A percentile compares a stretch with the other conserved stretches of the same genome.
Evolutionary conservation across 1,284 basidiomycete species (phyloP).

Genomic region (Moesziomyces sp.): DNA sequence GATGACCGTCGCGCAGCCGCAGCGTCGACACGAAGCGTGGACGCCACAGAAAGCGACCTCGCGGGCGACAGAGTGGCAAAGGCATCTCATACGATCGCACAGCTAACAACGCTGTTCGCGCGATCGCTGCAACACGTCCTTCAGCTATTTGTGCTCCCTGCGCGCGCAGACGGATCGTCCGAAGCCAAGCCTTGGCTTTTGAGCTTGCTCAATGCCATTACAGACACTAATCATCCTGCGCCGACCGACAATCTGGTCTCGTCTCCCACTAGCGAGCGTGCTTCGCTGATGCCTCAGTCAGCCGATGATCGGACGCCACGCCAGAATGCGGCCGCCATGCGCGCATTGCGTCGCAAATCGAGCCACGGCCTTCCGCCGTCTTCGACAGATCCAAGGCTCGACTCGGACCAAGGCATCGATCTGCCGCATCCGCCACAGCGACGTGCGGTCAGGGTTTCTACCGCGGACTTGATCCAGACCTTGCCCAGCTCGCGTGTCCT

Average conservation of each 20-base stretch:
- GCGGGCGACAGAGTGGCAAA: conserved; percentile 7
- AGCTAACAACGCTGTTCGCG: conserved; percentile 28
- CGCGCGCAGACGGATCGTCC: conserved; percentile 1
- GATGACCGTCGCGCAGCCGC: neutral
- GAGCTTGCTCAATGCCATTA: conserved; percentile 21
- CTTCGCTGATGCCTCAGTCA: conserved; percentile 6
- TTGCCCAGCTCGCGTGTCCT: conserved; percentile 39
- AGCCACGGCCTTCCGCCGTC: conserved; percentile 26
- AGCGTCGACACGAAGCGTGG: neutral
- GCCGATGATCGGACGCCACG: conserved; percentile 6
- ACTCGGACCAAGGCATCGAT: neutral
- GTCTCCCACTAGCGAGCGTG: conserved; percentile 23
- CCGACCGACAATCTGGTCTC: conserved; percentile 4
- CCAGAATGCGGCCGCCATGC: conserved; percentile 31
- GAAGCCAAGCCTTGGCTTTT: conserved; percentile 13
- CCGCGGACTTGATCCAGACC: conserved; percentile 21
- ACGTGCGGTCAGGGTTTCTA: conserved; percentile 25
- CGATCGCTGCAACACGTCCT: conserved; percentile 39
- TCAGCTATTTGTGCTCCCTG: conserved; percentile 29
- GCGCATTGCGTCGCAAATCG: conserved; percentile 23
- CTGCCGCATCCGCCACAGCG: neutral
- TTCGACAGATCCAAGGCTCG: neutral
- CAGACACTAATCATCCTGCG: conserved; percentile 1
- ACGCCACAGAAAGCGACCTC: conserved; percentile 1
- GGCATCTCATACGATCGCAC: conserved; percentile 27